Evolutionary conservation across 495 filamentous ascomycete genomes (phyloP).

Genomic region (Cetradonia linearis): DNA sequence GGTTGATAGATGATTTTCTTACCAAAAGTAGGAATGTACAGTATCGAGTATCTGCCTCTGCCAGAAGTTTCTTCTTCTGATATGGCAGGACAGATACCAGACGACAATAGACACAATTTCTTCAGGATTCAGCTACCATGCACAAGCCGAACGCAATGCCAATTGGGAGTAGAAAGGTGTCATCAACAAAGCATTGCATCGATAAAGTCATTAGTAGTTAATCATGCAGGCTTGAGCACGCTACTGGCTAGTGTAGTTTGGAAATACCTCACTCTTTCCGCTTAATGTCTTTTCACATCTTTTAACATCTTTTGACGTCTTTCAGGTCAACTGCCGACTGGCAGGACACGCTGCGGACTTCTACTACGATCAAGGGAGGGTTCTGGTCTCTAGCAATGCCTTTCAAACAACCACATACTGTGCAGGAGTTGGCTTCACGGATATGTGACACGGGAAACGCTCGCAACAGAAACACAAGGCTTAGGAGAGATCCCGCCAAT

Average conservation of each 20-base stretch:
- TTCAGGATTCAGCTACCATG: background rate
- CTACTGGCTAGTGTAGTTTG: background rate
- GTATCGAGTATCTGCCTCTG: background rate
- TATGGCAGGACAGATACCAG: background rate
- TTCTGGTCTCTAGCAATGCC: background rate
- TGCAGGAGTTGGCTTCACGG: background rate
- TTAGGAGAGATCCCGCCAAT: background rate
- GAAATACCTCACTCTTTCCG: background rate
- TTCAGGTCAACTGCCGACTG: background rate
- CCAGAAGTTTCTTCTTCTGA: background rate
- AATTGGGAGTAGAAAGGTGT: background rate
- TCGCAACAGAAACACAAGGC: background rate
- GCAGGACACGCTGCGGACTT: background rate
- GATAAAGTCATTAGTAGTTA: conserved; percentile 6
- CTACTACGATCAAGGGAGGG: background rate
- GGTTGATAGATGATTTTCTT: conserved; percentile 4
- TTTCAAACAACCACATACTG: background rate
- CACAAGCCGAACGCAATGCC: conserved; percentile 7
- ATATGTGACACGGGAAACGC: background rate
- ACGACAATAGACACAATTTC: background rate
- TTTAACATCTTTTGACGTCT: background rate
- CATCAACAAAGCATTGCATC: conserved; percentile 5
- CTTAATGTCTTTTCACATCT: background rate
- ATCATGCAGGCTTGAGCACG: conserved; percentile 1
- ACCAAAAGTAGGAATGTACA: conserved; percentile 6